phyloP scores from a whole-genome alignment of 768 basidiomycete genomes.

The Pisolithus microcarpus region DNA sequence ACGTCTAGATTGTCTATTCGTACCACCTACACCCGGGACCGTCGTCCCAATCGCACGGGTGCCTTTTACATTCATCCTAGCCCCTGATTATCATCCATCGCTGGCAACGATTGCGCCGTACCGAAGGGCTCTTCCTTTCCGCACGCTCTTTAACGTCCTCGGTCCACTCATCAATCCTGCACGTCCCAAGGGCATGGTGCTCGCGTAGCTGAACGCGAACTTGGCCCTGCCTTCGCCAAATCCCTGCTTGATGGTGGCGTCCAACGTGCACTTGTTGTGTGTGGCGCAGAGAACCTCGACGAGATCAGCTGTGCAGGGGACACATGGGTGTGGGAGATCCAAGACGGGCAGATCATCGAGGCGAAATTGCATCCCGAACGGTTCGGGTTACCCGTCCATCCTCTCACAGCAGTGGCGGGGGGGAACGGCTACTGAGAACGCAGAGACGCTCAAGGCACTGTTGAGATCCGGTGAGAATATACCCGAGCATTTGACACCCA shows the following conservation, averaged over 20 bases:
- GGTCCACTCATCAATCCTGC: conserved; percentile 94
- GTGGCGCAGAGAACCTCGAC: conserved; percentile 85
- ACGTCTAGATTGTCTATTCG: conserved; percentile 72
- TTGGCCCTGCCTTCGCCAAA: conserved; percentile 76
- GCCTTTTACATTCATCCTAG: conserved; percentile 91
- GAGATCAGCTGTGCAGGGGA: conserved; percentile 94
- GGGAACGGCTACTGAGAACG: conserved; percentile 74
- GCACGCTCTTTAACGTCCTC: conserved; percentile 93
- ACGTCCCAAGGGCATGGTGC: conserved; percentile 77
- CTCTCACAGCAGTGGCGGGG: conserved; percentile 66
- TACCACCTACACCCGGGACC: conserved; percentile 43
- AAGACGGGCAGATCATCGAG: conserved; percentile 58
- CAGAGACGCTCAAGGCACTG: conserved; percentile 59
- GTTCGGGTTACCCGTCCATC: conserved; percentile 72
- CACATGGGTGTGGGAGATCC: conserved; percentile 79
- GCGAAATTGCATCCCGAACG: conserved; percentile 56
- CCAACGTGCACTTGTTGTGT: conserved; percentile 83
- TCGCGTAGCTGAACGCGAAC: conserved; percentile 76
- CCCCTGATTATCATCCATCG: conserved; percentile 87
- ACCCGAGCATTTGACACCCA: conserved; percentile 51
- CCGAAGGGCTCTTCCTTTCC: conserved; percentile 83
- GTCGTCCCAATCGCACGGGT: conserved; percentile 46
- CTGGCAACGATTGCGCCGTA: conserved; percentile 77
- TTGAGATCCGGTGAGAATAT: conserved; percentile 51
- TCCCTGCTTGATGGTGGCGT: conserved; percentile 70